Conservation (phyloP, 106 monocot species). For the Allium cepa region DNA sequence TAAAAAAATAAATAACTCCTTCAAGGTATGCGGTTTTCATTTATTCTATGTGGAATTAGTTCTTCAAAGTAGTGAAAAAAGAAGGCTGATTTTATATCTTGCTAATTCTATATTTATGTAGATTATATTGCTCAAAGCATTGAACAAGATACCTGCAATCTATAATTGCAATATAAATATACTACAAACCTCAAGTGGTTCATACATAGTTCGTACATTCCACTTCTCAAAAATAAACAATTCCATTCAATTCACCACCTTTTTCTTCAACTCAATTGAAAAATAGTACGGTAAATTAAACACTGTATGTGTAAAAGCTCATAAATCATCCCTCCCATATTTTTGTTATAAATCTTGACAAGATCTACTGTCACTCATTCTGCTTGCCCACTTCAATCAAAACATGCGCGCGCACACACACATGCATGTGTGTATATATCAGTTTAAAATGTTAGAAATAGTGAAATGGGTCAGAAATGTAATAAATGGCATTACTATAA, state of each 20-base stretch:
- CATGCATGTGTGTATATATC: too few relatives aligned
- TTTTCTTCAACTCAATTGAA: constrained; percentile 1
- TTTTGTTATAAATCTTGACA: background rate
- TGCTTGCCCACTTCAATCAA: too few relatives aligned
- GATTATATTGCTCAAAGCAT: background rate
- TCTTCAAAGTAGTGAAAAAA: too few relatives aligned
- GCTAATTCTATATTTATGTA: too few relatives aligned
- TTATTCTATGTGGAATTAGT: too few relatives aligned
- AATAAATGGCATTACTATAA: too few relatives aligned
- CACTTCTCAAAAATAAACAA: constrained; percentile 8
- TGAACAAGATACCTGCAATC: constrained; percentile 9
- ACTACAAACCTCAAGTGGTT: background rate
- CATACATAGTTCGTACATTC: constrained; percentile 1
- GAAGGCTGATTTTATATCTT: too few relatives aligned
- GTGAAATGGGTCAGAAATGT: too few relatives aligned
- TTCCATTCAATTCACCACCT: constrained; percentile 7
- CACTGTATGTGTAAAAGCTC: constrained; percentile 2
- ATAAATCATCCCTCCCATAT: background rate
- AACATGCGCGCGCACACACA: too few relatives aligned
- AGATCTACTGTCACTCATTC: background rate
- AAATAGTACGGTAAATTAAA: background rate
- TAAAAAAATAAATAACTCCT: background rate
- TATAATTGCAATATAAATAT: constrained; percentile 8
- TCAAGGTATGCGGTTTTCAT: too few relatives aligned
- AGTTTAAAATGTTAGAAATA: too few relatives aligned